Percentiles rank a stretch among this genome's conserved stretches.
These are phyloP conservation scores for Globisporangium parvum DNA, from an alignment of 352 stramenopile genomes.

Conservation along the genomic window DNA sequence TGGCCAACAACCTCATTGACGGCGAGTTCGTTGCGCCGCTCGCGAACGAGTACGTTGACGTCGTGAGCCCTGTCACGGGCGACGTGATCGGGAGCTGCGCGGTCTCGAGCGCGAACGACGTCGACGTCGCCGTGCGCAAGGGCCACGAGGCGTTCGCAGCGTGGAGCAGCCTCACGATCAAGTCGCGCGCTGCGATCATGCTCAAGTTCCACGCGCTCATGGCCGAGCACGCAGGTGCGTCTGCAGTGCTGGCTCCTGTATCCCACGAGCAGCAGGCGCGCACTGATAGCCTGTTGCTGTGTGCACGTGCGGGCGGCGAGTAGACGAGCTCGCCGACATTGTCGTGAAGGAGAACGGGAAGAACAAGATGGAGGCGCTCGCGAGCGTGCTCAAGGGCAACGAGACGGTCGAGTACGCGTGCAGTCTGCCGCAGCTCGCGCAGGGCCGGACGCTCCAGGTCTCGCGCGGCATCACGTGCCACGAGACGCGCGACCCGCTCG, in stretches of 20 bases:
- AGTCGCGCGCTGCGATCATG: slow-evolving; percentile 94
- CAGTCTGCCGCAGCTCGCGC: slow-evolving; percentile 86
- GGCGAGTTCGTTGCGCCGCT: slow-evolving; percentile 46
- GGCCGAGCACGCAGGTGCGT: slow-evolving; percentile 62
- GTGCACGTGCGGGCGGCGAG: too few relatives aligned
- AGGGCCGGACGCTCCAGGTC: slow-evolving; percentile 87
- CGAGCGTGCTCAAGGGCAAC: slow-evolving; percentile 96
- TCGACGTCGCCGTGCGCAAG: slow-evolving; percentile 74
- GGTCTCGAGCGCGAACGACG: slow-evolving; percentile 78
- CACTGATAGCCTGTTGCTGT: background rate
- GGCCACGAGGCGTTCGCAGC: slow-evolving; percentile 80
- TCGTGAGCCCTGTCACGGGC: slow-evolving; percentile 60
- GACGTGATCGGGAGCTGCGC: slow-evolving; percentile 75
- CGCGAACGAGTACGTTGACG: slow-evolving; percentile 37
- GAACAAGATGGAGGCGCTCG: slow-evolving; percentile 96
- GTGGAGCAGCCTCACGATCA: slow-evolving; percentile 92
- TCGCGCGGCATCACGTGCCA: slow-evolving; percentile 90
- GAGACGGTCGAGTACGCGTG: slow-evolving; percentile 98
- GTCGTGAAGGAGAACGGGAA: slow-evolving; percentile 97
- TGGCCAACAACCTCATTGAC: slow-evolving; percentile 66
- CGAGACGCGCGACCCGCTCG: slow-evolving; percentile 90
- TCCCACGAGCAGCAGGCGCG: background rate
- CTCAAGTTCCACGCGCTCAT: slow-evolving; percentile 95
- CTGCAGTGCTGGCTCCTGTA: background rate
- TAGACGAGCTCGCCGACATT: slow-evolving; percentile 88